These are phyloP conservation scores for Halophytophthora polymorphica DNA, from an alignment of 352 stramenopile species.

Conservation along the genomic window DNA sequence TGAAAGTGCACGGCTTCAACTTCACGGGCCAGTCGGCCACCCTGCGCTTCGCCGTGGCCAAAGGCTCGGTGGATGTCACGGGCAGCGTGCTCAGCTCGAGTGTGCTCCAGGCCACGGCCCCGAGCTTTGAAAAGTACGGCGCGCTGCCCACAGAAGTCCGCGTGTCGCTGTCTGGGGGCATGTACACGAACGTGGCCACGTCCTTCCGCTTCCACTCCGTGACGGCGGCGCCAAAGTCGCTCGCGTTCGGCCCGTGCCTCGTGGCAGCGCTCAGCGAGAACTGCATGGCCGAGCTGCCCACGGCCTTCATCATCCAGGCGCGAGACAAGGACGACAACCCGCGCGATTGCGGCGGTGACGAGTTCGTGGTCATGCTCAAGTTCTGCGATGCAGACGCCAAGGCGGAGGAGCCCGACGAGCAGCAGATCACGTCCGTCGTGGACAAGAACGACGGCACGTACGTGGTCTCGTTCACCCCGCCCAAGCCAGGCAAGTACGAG, in stretches of 20 bases:
- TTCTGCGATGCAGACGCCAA: constrained; percentile 35
- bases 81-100: constrained; percentile 84
- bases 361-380: constrained; percentile 86
- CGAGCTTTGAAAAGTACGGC: constrained; percentile 95
- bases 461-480: constrained; percentile 87
- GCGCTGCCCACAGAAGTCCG: constrained; percentile 86
- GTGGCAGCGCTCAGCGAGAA: constrained; percentile 60
- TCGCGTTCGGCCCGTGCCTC: constrained; percentile 93
- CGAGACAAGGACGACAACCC: constrained; percentile 87
- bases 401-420: constrained; percentile 21
- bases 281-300: constrained; percentile 66
- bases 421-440: constrained; percentile 39
- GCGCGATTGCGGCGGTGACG: constrained; percentile 93
- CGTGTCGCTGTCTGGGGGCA: constrained; percentile 86
- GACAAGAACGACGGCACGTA: constrained; percentile 96
- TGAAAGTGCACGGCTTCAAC: constrained; percentile 91
- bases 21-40: constrained; percentile 87
- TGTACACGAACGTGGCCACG: constrained; percentile 91
- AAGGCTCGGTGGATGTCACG: constrained; percentile 91
- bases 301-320: constrained; percentile 91
- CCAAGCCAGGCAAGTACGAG: constrained; percentile 77
- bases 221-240: constrained; percentile 84
- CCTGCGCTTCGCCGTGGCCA: constrained; percentile 91
- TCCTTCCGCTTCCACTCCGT: constrained; percentile 94
- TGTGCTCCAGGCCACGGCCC: constrained; percentile 87